Evolutionary conservation across 768 basidiomycete genomes (phyloP).

Genomic region (Saitozyma sp.): DNA sequence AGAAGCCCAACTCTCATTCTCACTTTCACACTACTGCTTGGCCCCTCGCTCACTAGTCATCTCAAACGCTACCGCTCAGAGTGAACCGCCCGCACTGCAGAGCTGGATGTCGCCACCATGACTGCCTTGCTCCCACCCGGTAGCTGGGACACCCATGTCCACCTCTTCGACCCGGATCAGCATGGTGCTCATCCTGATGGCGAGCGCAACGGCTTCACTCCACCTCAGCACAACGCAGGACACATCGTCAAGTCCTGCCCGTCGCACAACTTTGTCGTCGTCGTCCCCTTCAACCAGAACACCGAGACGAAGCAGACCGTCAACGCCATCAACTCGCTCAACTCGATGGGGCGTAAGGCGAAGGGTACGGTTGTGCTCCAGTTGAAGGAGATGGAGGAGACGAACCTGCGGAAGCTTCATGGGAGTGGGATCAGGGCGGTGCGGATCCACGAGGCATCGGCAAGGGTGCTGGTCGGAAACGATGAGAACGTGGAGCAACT

Average conservation of each 20-base stretch:
- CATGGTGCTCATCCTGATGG: neutral
- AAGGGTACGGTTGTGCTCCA: neutral
- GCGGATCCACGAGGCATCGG: constrained; percentile 2
- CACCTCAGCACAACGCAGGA: neutral
- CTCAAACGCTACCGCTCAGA: too few relatives aligned
- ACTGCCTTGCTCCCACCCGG: neutral
- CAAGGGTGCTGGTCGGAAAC: neutral
- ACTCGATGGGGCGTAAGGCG: neutral
- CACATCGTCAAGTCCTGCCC: neutral
- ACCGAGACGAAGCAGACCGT: constrained; percentile 2
- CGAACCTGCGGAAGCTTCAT: neutral
- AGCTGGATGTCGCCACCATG: neutral
- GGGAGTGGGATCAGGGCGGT: constrained; percentile 2
- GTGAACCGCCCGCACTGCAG: too few relatives aligned
- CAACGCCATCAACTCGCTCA: constrained; percentile 3
- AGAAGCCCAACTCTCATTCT: too few relatives aligned
- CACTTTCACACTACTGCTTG: too few relatives aligned
- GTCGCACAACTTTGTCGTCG: constrained; percentile 4
- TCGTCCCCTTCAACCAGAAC: constrained; percentile 1
- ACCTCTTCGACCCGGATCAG: constrained; percentile 4
- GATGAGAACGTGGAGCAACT: neutral
- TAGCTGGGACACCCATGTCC: constrained; percentile 7
- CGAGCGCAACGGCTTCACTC: neutral
- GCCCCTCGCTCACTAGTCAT: too few relatives aligned
- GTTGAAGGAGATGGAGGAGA: neutral